phyloP scores from a whole-genome alignment of 306 rosid genomes.

The Parietaria judaica region DNA sequence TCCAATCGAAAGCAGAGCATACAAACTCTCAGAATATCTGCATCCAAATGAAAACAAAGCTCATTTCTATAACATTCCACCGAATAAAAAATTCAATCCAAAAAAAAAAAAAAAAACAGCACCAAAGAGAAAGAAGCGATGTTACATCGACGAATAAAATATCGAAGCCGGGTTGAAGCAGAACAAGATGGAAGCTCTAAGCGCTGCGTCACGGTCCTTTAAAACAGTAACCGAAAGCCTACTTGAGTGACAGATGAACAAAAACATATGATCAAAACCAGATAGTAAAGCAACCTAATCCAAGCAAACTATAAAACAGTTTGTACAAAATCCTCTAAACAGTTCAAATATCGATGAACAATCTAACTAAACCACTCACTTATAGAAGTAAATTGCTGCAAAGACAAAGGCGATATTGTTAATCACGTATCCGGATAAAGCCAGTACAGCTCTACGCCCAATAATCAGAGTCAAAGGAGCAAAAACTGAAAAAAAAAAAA shows the following conservation, averaged over 20 bases:
- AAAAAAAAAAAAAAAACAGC: background rate
- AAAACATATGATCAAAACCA: conserved; percentile 22
- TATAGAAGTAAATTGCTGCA: conserved; percentile 55
- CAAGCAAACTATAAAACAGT: background rate
- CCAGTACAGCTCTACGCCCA: conserved; percentile 57
- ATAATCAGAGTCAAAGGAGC: conserved; percentile 34
- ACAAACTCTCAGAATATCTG: conserved; percentile 84
- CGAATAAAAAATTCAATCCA: background rate
- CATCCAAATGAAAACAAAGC: conserved; percentile 10
- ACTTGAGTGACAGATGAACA: conserved; percentile 16
- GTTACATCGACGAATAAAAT: conserved; percentile 78
- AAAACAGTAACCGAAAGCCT: conserved; percentile 61
- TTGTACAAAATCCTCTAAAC: background rate
- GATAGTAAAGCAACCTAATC: background rate
- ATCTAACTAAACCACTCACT: conserved; percentile 31
- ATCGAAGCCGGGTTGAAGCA: conserved; percentile 94
- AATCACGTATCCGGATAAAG: conserved; percentile 54
- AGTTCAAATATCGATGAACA: background rate
- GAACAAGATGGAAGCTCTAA: conserved; percentile 73
- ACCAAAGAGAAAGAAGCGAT: background rate
- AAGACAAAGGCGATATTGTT: conserved; percentile 59
- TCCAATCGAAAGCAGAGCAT: conserved; percentile 62
- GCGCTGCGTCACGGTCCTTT: conserved; percentile 52
- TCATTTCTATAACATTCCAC: background rate
- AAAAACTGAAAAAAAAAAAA: conserved; percentile 26